Base-by-base conservation (phyloP, 2,329 filamentous ascomycete genomes). In the Seiridium cupressi region DNA sequence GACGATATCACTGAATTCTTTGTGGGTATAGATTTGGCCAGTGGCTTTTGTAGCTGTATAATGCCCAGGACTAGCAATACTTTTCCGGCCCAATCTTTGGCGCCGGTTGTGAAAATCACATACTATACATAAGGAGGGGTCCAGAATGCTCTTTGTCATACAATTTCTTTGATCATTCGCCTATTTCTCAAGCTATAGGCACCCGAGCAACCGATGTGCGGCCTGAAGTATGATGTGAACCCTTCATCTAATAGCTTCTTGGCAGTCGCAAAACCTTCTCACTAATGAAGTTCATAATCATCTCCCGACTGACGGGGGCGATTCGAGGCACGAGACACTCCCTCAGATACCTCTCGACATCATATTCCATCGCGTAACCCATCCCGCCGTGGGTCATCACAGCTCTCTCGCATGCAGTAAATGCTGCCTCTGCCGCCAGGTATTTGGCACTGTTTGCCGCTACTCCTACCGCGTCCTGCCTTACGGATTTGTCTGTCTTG, bases 231-330 rank as follows among this genome's bases (percentile, higher is more conserved):
- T 26, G 18, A 26, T 26, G 18, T 26, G 18, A 42, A 51, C 7
- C 9, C 31, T 51, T 26, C 18, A 46, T 18, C 13, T 51, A 60
- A 31, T 63, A 92, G 68, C 88, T 91, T 61, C 86, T 78, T 1
- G 89, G 89, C 34, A 92, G 67, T 3, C 80, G 75, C n/a, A 92
- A 72, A 0, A 85, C 88, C 74, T 85, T 90, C 70, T 91, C 89
- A 3, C 83, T 81, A 10, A 92, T 82, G 70, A 87, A 91, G 65
- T 91, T 92, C 77, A 90, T 76, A 57, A 92, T 90, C 89, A 92
- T 92, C 76, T 92, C 89, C 63, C 86, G 73, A 60, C 84, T 87
- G 0, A 89, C 81, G 0, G 86, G 87, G 8, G 87, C 86, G 57
- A 90, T 86, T 8, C 87, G 74, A 3, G 87, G 86, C 44, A 89